Evolutionary conservation across 2,329 filamentous ascomycete genomes (phyloP).

Genomic region (Epichloe baconii): DNA sequence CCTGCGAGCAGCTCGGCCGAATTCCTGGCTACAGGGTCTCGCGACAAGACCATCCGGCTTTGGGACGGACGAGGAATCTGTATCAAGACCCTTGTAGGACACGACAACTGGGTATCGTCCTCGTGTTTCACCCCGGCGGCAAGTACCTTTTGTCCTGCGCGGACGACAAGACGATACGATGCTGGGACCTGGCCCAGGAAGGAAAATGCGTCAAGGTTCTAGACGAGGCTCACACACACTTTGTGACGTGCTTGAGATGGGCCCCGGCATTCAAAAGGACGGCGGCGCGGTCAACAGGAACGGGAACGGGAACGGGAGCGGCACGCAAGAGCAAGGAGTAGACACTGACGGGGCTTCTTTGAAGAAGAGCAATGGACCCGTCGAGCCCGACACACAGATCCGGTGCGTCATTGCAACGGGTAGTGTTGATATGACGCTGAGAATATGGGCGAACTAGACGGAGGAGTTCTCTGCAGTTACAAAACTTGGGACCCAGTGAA

Average conservation of each 20-base stretch:
- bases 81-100: constrained; percentile 72
- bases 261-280: constrained; percentile 37
- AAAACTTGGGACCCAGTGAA: too few species aligned
- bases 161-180: constrained; percentile 85
- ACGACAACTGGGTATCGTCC: constrained; percentile 88
- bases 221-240: constrained; percentile 65
- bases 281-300: constrained; percentile 5
- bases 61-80: constrained; percentile 80
- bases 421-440: constrained; percentile 68
- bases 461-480: too few species aligned
- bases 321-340: constrained; percentile 6
- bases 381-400: constrained; percentile 47
- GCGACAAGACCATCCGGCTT: constrained; percentile 82
- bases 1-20: constrained; percentile 63
- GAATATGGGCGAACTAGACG: constrained; percentile 54
- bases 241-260: constrained; percentile 79
- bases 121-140: constrained; percentile 84
- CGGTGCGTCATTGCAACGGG: constrained; percentile 79
- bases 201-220: constrained; percentile 80
- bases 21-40: constrained; percentile 76
- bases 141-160: constrained; percentile 77
- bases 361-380: constrained; percentile 31
- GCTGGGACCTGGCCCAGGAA: constrained; percentile 88
- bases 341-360: constrained; percentile 24
- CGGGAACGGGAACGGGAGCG: not conserved